Evolutionary conservation across 306 rosid genomes (phyloP).

Genomic region (Glycyrrhiza uralensis): DNA sequence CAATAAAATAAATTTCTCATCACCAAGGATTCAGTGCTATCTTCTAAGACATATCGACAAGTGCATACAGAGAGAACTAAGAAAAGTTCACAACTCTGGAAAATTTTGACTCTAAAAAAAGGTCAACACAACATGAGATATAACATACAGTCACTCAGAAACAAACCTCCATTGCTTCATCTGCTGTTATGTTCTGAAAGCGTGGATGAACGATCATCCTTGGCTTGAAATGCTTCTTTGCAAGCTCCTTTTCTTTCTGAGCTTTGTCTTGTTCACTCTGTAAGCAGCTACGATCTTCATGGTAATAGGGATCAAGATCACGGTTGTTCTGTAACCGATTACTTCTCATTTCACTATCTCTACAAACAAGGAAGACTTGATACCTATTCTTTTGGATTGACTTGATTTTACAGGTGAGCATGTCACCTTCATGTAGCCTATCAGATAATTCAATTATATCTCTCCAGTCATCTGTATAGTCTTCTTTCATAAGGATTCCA

Average conservation of each 20-base stretch:
- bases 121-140: neutral
- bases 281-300: slow-evolving; percentile 73
- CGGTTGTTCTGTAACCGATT: slow-evolving; percentile 54
- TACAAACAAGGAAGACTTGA: slow-evolving; percentile 85
- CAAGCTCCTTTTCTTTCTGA: slow-evolving; percentile 87
- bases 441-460: slow-evolving; percentile 83
- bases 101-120: neutral
- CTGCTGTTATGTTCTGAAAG: slow-evolving; percentile 92
- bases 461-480: slow-evolving; percentile 84
- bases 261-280: slow-evolving; percentile 83
- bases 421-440: slow-evolving; percentile 80
- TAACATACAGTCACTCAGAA: slow-evolving; percentile 2
- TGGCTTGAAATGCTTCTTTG: slow-evolving; percentile 91
- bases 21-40: neutral
- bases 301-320: slow-evolving; percentile 68
- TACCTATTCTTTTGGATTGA: slow-evolving; percentile 92
- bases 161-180: slow-evolving; percentile 92
- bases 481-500: slow-evolving; percentile 95
- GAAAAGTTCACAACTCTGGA: neutral
- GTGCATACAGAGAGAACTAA: neutral
- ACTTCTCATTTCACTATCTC: slow-evolving; percentile 90
- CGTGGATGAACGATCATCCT: slow-evolving; percentile 99
- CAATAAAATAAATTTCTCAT: neutral
- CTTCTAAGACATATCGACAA: neutral
- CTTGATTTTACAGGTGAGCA: slow-evolving; percentile 92